Conservation (phyloP, 768 basidiomycete genomes). For the Kwoniella mangroviensis region DNA sequence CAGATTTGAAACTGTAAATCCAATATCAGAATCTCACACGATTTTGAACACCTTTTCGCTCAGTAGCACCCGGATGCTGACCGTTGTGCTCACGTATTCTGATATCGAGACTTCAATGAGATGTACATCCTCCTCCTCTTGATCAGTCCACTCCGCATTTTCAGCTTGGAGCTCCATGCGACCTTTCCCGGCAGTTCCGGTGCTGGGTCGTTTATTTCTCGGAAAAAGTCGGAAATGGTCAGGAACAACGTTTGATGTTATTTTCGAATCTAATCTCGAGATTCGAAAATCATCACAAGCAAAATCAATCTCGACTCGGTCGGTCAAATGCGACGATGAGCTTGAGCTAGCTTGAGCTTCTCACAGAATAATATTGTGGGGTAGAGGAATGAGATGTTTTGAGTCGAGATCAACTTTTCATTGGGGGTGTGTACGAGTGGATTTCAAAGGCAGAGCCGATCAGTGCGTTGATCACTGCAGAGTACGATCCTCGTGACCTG, state of each 20-base stretch:
- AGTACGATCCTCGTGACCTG: too few relatives aligned
- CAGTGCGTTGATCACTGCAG: background rate
- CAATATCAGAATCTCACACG: background rate
- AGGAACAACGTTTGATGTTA: constrained; percentile 2
- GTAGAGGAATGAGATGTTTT: background rate
- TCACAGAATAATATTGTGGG: background rate
- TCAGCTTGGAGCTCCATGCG: background rate
- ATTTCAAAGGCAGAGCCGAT: constrained; percentile 1
- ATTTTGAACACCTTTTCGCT: too few relatives aligned
- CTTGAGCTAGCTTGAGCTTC: background rate
- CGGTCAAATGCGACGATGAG: background rate
- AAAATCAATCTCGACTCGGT: background rate
- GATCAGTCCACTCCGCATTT: too few relatives aligned
- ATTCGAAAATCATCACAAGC: constrained; percentile 5
- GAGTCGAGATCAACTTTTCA: background rate
- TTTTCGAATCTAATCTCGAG: constrained; percentile 10
- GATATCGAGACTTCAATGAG: background rate
- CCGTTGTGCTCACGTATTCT: background rate
- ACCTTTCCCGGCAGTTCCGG: background rate
- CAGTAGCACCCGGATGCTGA: too few relatives aligned
- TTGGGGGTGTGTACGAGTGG: background rate
- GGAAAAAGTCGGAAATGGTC: constrained; percentile 9
- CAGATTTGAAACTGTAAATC: constrained; percentile 3
- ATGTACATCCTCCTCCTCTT: too few relatives aligned
- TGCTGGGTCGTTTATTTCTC: background rate